phyloP scores from a whole-genome alignment of 1,139 yeast genomes.

The Blastobotrys buckinghamii region DNA sequence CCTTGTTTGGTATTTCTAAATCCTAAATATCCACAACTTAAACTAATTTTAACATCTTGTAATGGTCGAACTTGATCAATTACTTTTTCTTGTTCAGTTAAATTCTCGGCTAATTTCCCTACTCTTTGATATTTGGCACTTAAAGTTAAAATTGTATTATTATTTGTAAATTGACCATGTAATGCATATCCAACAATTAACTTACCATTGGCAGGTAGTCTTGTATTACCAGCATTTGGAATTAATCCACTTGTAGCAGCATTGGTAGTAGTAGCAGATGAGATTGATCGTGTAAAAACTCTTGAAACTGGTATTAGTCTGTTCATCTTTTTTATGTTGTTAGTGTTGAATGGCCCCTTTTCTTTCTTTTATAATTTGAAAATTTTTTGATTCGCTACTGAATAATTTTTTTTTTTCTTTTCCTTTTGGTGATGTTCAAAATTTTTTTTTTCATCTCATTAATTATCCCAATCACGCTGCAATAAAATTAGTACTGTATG shows the following conservation, averaged over 20 bases:
- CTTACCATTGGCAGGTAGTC: constrained; percentile 24
- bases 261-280: not conserved
- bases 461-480: no score
- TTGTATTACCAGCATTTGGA: not conserved
- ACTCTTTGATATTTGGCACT: constrained; percentile 57
- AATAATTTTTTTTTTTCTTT: not conserved
- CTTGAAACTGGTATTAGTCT: not conserved
- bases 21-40: constrained; percentile 40
- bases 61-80: constrained; percentile 75
- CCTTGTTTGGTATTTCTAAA: constrained; percentile 53
- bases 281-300: not conserved
- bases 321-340: no score
- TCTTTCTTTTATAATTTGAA: not conserved
- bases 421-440: not conserved
- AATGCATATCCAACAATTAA: constrained; percentile 54
- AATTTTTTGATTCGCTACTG: not conserved
- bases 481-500: no score
- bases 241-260: not conserved
- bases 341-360: not conserved
- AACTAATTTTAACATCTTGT: constrained; percentile 61
- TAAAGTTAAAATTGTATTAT: constrained; percentile 76
- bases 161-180: constrained; percentile 71
- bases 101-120: constrained; percentile 32
- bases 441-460: not conserved
- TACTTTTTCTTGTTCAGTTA: constrained; percentile 64